Percentiles rank a stretch among this genome's conserved stretches.
Evolutionary conservation across 2,329 filamentous ascomycete species (phyloP).

Genomic region (Hypoxylon sp.): DNA sequence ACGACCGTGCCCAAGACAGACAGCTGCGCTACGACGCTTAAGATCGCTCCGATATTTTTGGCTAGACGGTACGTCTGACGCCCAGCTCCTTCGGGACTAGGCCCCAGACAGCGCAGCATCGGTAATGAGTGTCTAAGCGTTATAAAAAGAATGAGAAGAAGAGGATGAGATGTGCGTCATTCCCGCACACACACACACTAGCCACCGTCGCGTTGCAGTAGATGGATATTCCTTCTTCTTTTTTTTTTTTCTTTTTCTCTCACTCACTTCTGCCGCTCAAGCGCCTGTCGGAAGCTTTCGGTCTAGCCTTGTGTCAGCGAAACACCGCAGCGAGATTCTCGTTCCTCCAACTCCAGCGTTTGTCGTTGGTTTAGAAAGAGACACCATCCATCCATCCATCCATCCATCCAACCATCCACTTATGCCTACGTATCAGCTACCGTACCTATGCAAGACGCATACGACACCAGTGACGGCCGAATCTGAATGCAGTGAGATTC

Average conservation of each 20-base stretch:
- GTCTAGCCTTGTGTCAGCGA: constrained; percentile 23
- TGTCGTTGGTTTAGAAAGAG: constrained; percentile 14
- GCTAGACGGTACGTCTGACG: constrained; percentile 37
- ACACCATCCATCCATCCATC: constrained; percentile 17
- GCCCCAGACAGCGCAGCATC: constrained; percentile 28
- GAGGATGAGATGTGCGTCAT: constrained; percentile 31
- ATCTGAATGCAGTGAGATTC: constrained; percentile 36
- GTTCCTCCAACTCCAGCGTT: no score
- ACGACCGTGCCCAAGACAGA: constrained; percentile 38
- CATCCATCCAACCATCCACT: constrained; percentile 20
- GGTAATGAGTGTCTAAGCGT: constrained; percentile 23
- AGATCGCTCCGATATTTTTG: constrained; percentile 40
- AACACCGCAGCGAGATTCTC: constrained; percentile 12
- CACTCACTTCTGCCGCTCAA: constrained; percentile 37
- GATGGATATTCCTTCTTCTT: constrained; percentile 2
- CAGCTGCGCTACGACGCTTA: constrained; percentile 42
- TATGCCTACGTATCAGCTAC: constrained; percentile 29
- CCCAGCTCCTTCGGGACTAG: constrained; percentile 36
- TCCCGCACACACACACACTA: constrained; percentile 17
- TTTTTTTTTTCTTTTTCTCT: constrained; percentile 8
- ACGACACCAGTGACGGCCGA: constrained; percentile 32
- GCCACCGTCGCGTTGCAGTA: constrained; percentile 25
- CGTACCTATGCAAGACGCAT: constrained; percentile 36
- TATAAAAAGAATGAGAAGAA: constrained; percentile 15
- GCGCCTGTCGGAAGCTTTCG: constrained; percentile 37